Conservation (phyloP, 495 filamentous ascomycete genomes). For the Penicillium malachiteum region DNA sequence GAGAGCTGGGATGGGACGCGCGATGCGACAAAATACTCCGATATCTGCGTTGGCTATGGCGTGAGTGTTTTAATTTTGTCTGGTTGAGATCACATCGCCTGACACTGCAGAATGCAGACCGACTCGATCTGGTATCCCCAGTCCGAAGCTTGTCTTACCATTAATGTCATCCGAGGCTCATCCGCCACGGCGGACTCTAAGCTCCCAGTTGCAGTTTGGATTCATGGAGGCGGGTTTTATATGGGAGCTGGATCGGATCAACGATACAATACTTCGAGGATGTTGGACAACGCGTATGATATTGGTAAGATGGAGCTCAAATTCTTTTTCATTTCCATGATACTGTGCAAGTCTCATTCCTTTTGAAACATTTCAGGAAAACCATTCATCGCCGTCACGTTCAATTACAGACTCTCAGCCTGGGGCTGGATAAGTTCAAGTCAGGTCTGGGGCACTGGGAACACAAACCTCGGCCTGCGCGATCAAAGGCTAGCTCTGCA, state of each 20-base stretch:
- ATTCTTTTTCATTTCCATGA: not conserved
- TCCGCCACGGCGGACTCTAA: slow-evolving; percentile 30
- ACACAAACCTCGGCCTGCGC: slow-evolving; percentile 56
- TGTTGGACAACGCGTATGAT: slow-evolving; percentile 49
- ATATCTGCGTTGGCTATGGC: slow-evolving; percentile 51
- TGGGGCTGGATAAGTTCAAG: slow-evolving; percentile 52
- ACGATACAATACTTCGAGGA: slow-evolving; percentile 54
- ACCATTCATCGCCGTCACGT: slow-evolving; percentile 60
- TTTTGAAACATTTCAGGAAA: slow-evolving; percentile 23
- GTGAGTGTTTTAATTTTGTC: slow-evolving; percentile 16
- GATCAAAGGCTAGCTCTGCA: slow-evolving; percentile 62
- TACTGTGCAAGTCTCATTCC: not conserved
- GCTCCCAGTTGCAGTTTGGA: slow-evolving; percentile 55
- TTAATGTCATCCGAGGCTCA: slow-evolving; percentile 52
- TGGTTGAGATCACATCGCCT: slow-evolving; percentile 3
- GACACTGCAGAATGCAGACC: slow-evolving; percentile 20
- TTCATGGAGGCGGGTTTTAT: slow-evolving; percentile 60
- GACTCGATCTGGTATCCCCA: slow-evolving; percentile 46
- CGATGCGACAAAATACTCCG: slow-evolving; percentile 48
- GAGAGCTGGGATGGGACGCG: slow-evolving; percentile 35
- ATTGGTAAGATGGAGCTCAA: slow-evolving; percentile 35
- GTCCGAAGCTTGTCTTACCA: slow-evolving; percentile 55
- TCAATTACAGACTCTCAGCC: slow-evolving; percentile 57
- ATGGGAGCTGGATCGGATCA: slow-evolving; percentile 47
- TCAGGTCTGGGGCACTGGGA: slow-evolving; percentile 37